These are phyloP conservation scores for Pichia rugopelliculosa DNA, from an alignment of 805 yeast species.

Conservation along the genomic window DNA sequence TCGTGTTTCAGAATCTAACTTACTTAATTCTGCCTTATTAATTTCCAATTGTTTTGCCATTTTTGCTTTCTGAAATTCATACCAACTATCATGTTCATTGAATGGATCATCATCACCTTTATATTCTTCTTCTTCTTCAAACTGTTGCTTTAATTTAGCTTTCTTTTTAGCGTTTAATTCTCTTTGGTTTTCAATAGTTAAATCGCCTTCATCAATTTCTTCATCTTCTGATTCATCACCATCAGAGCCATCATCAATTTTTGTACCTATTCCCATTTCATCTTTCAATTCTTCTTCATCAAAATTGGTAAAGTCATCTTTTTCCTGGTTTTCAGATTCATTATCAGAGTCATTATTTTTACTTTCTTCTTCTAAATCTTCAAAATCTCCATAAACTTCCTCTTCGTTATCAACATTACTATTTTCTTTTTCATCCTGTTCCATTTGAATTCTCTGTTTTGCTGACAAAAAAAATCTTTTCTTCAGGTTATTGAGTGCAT, in stretches of 20 bases:
- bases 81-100: constrained; percentile 92
- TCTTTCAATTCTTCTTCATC: constrained; percentile 43
- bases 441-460: constrained; percentile 30
- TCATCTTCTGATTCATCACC: constrained; percentile 36
- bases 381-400: constrained; percentile 32
- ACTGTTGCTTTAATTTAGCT: constrained; percentile 79
- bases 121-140: constrained; percentile 75
- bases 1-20: constrained; percentile 71
- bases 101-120: constrained; percentile 62
- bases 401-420: constrained; percentile 14
- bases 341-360: constrained; percentile 46
- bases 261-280: constrained; percentile 30
- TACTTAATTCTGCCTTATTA: constrained; percentile 70
- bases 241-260: constrained; percentile 25
- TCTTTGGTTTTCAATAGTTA: constrained; percentile 68
- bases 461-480: constrained; percentile 51
- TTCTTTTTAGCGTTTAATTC: constrained; percentile 80
- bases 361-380: constrained; percentile 23
- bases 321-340: constrained; percentile 31
- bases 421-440: constrained; percentile 24
- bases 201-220: constrained; percentile 32
- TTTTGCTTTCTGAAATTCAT: constrained; percentile 92
- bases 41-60: constrained; percentile 95
- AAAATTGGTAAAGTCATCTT: constrained; percentile 47
- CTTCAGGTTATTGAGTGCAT: constrained; percentile 35